phyloP scores from a whole-genome alignment of 306 rosid species.

The Neltuma alba region DNA sequence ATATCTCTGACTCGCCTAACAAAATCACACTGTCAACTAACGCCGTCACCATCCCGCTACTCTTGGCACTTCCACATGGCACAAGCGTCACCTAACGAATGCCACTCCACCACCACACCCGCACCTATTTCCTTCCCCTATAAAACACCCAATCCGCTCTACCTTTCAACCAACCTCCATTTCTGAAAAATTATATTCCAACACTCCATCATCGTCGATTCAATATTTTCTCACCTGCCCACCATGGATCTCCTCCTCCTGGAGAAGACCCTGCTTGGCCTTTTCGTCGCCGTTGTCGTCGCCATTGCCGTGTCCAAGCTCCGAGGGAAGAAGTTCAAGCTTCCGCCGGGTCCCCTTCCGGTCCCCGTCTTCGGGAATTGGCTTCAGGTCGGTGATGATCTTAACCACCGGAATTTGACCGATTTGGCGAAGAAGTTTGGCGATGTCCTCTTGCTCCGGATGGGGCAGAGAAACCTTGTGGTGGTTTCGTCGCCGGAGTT shows the following conservation, averaged over 20 bases:
- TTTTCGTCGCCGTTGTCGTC: constrained; percentile 49
- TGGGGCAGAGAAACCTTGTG: constrained; percentile 83
- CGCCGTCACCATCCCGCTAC: background rate
- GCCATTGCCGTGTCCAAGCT: constrained; percentile 62
- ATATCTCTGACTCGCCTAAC: background rate
- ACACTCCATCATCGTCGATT: background rate
- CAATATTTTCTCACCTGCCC: background rate
- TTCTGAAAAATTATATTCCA: background rate
- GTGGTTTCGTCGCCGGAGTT: constrained; percentile 78
- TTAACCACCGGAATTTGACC: constrained; percentile 80
- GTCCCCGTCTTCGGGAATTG: constrained; percentile 83
- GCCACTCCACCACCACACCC: background rate
- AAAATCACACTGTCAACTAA: background rate
- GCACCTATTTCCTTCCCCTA: background rate
- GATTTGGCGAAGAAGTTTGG: constrained; percentile 77
- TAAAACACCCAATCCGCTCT: background rate
- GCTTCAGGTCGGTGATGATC: constrained; percentile 92
- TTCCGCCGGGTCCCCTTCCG: constrained; percentile 79
- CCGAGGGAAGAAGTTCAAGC: constrained; percentile 68
- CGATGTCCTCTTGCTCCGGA: constrained; percentile 68
- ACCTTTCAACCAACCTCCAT: background rate
- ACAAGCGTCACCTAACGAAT: background rate
- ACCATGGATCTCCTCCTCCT: constrained; percentile 73
- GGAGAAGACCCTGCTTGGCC: constrained; percentile 67
- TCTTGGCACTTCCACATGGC: background rate